Evolutionary conservation across 2,329 filamentous ascomycete genomes (phyloP).

Genomic region (Diaporthe helianthi): DNA sequence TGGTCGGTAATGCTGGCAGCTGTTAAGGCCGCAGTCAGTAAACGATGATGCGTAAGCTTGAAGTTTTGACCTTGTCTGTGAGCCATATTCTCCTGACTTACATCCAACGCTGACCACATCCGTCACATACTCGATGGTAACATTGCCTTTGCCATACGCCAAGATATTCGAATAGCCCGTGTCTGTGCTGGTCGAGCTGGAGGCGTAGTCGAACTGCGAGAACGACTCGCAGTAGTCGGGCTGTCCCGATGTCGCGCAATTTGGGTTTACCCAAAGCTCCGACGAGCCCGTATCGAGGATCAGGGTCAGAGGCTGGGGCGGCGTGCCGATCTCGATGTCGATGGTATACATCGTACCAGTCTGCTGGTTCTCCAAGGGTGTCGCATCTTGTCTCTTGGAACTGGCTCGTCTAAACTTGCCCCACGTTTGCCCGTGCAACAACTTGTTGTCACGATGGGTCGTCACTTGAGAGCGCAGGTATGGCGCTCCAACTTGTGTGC

Average conservation of each 20-base stretch:
- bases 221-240: conserved; percentile 48
- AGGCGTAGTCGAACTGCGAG: conserved; percentile 52
- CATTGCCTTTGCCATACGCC: conserved; percentile 48
- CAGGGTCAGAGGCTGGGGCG: conserved; percentile 54
- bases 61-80: background rate
- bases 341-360: conserved; percentile 27
- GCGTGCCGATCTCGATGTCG: conserved; percentile 54
- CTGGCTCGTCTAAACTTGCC: background rate
- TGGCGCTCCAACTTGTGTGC: background rate
- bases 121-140: conserved; percentile 52
- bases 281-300: conserved; percentile 63
- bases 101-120: conserved; percentile 56
- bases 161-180: conserved; percentile 46
- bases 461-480: conserved; percentile 14
- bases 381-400: conserved; percentile 20
- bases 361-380: conserved; percentile 16
- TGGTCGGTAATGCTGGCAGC: conserved; percentile 51
- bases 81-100: conserved; percentile 36
- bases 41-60: too few species aligned
- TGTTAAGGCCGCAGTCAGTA: conserved; percentile 26
- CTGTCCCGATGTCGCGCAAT: conserved; percentile 48
- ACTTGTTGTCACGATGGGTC: conserved; percentile 6
- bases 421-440: background rate
- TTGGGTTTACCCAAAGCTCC: conserved; percentile 63
- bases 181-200: conserved; percentile 51